phyloP scores from a whole-genome alignment of 805 yeast genomes.

The Cyberlindnera meyerae region DNA sequence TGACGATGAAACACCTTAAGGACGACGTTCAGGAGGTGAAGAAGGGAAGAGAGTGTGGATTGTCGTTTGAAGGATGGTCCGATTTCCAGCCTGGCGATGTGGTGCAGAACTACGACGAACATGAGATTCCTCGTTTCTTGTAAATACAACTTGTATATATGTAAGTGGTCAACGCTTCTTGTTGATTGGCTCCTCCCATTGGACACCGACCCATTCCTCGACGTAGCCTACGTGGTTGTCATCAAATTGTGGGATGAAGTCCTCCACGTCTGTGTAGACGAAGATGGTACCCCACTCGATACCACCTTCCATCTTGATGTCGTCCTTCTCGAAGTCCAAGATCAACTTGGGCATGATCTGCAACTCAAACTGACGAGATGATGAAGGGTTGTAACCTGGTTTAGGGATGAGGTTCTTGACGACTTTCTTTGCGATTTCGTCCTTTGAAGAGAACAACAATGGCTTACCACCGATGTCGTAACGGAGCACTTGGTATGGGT shows the following conservation, averaged over 20 bases:
- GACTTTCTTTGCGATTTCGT: slow-evolving; percentile 44
- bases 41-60: slow-evolving; percentile 90
- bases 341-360: slow-evolving; percentile 95
- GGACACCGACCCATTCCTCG: slow-evolving; percentile 79
- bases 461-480: slow-evolving; percentile 81
- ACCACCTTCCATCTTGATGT: slow-evolving; percentile 50
- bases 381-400: slow-evolving; percentile 58
- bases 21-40: slow-evolving; percentile 72
- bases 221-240: slow-evolving; percentile 69
- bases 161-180: neutral
- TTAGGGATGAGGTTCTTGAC: slow-evolving; percentile 41
- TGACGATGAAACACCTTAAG: slow-evolving; percentile 75
- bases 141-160: slow-evolving; percentile 3
- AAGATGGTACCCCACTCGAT: slow-evolving; percentile 98
- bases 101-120: slow-evolving; percentile 68
- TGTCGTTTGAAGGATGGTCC: slow-evolving; percentile 64
- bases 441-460: slow-evolving; percentile 59
- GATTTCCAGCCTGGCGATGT: slow-evolving; percentile 70
- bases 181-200: slow-evolving; percentile 62
- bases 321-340: slow-evolving; percentile 63
- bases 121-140: slow-evolving; percentile 47
- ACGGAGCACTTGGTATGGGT: slow-evolving; percentile 82
- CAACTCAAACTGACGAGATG: slow-evolving; percentile 66
- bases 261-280: slow-evolving; percentile 72
- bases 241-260: slow-evolving; percentile 54